These are phyloP conservation scores for Bremia lactucae DNA, from an alignment of 352 stramenopile species.

Conservation along the genomic window DNA sequence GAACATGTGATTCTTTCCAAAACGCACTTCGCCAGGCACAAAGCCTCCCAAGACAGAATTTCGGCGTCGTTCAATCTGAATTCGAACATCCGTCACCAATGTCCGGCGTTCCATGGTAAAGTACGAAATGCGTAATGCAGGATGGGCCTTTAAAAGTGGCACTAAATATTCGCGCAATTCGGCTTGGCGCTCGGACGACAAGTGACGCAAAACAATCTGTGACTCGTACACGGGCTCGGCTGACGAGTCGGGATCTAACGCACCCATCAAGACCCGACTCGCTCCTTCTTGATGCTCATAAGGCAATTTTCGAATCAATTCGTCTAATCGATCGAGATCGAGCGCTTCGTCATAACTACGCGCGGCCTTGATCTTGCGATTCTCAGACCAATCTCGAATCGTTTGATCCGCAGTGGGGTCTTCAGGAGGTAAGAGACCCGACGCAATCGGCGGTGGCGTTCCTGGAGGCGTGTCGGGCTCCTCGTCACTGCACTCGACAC, in stretches of 20 bases:
- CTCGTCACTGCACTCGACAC: conserved; percentile 29
- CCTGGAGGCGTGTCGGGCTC: conserved; percentile 60
- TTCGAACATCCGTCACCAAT: conserved; percentile 61
- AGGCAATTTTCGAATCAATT: conserved; percentile 52
- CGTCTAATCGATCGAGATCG: conserved; percentile 30
- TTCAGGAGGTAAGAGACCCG: conserved; percentile 33
- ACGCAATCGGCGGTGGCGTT: conserved; percentile 62
- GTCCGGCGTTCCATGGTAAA: conserved; percentile 59
- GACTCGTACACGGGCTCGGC: conserved; percentile 39
- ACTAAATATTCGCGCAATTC: conserved; percentile 54
- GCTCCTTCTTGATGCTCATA: conserved; percentile 57
- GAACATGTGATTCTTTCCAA: conserved; percentile 61
- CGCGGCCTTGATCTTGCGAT: conserved; percentile 43
- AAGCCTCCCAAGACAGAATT: conserved; percentile 46
- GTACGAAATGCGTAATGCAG: conserved; percentile 55
- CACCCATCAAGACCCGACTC: conserved; percentile 46
- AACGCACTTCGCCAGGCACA: conserved; percentile 45
- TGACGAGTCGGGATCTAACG: conserved; percentile 32
- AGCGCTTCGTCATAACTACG: conserved; percentile 27
- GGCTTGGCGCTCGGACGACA: conserved; percentile 40
- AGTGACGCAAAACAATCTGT: conserved; percentile 54
- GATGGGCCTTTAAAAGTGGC: conserved; percentile 62
- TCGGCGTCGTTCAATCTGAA: conserved; percentile 69
- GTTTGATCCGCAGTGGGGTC: conserved; percentile 52
- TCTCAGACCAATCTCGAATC: conserved; percentile 54